Percentiles rank a stretch among this genome's conserved stretches.
Evolutionary conservation across 495 filamentous ascomycete species (phyloP).

Genomic region (Penicillium lagena): DNA sequence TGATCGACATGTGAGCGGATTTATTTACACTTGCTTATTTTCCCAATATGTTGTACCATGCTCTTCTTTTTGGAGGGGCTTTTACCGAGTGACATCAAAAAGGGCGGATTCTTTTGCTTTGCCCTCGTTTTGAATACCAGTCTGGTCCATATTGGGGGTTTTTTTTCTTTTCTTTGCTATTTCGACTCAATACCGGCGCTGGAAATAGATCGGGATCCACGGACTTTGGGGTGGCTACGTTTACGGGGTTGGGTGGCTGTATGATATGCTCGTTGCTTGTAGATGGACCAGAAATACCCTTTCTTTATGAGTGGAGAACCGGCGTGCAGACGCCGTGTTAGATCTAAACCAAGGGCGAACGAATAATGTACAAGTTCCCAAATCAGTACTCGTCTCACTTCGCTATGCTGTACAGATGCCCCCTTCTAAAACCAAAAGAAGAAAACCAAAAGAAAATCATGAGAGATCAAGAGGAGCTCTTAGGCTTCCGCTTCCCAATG

Average conservation of each 20-base stretch:
- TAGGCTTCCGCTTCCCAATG: constrained; percentile 57
- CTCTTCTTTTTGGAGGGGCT: constrained; percentile 1
- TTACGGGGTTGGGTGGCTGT: constrained; percentile 7
- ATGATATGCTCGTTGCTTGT: constrained; percentile 16
- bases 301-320: constrained; percentile 13
- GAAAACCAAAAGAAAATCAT: neutral
- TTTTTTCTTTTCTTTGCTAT: neutral
- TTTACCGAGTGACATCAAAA: neutral
- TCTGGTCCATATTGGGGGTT: neutral
- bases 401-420: constrained; percentile 24
- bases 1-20: constrained; percentile 72
- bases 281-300: too few species aligned
- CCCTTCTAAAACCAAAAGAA: neutral
- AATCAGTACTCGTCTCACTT: constrained; percentile 10
- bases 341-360: constrained; percentile 15
- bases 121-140: too few species aligned
- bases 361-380: constrained; percentile 31
- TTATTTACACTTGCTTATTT: neutral
- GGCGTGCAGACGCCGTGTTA: constrained; percentile 13
- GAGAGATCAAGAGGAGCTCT: constrained; percentile 19
- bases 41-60: neutral
- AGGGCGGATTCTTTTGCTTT: neutral
- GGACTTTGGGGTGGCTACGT: neutral
- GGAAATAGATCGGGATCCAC: constrained; percentile 2
- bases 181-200: constrained; percentile 8